Evolutionary conservation across 2,329 filamentous ascomycete species (phyloP), one percentile per base, ranked within the genome.

Genomic region (Aspergillus terreus): DNA sequence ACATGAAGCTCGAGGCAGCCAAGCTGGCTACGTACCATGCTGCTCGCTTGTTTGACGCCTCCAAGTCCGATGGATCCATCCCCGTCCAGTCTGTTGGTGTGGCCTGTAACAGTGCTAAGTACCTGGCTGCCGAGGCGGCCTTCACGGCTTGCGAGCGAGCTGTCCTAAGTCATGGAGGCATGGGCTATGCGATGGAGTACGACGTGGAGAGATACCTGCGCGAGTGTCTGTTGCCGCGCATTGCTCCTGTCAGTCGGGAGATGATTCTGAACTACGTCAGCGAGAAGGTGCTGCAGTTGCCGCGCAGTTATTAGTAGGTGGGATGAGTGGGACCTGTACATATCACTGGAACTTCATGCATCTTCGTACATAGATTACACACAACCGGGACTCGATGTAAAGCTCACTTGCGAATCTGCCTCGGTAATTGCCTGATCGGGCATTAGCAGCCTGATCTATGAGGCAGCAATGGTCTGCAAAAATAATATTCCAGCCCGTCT

Each of bases 31-130:
- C 82, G 0, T 84, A 84, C 59, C 81, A 84, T 55, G 82, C 82
- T 1, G 79, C 82, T 2, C 69, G 75, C 17, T 67, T 84, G 14
- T 85, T 83, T 58, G 82, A 85, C 63, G 68, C 70, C 2, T 78
- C 75, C 56, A 75, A 64, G 48, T 74, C 72, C 2, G 82, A 84
- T 51, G 57, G 70, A 6, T 76, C 72, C 0, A 76, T 85, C 38
- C 77, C 76, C 1, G 77, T 77, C 46, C 76, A 82, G 38, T 76
- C 79, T 0, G 73, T 88, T 0, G 85, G 85, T 0, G 78, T 87
- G 1, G 83, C 83, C 38, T 82, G 82, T 59, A 85, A 89, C 68
- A 85, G 81, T 57, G 86, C 84, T 35, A 90, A 90, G 69, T 89
- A 87, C 54, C 54, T 76, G 27, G 82, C 82, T 9, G 82, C 81